Percentiles rank a stretch among this genome's conserved stretches.
These are phyloP conservation scores for Nepenthes mirabilis DNA, from an alignment of 148 eudicot genomes.

Conservation along the genomic window DNA sequence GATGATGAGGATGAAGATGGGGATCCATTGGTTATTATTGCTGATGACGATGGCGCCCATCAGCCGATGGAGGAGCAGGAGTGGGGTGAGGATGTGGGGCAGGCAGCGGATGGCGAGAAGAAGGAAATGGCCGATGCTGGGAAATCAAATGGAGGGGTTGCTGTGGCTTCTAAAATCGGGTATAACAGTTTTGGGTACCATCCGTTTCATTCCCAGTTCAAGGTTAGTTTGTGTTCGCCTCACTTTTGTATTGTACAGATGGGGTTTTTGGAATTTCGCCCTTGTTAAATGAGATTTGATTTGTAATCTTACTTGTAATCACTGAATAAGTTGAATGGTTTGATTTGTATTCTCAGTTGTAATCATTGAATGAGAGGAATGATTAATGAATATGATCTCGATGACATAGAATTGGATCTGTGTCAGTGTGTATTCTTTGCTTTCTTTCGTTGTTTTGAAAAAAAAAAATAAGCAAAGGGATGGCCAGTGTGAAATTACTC, in stretches of 20 bases:
- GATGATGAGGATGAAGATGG: conserved; percentile 63
- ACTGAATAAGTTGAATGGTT: conserved; percentile 5
- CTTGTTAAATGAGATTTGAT: conserved; percentile 20
- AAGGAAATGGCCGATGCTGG: conserved; percentile 42
- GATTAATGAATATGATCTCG: no score
- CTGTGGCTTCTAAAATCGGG: conserved; percentile 33
- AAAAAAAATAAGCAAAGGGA: no score
- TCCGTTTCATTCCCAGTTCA: conserved; percentile 90
- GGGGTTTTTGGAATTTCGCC: conserved; percentile 14
- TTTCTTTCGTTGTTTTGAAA: no score
- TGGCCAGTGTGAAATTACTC: no score
- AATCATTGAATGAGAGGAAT: conserved; percentile 1
- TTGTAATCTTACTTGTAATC: conserved; percentile 18
- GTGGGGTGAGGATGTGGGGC: conserved; percentile 63
- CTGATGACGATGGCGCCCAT: conserved; percentile 29
- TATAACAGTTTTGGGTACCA: conserved; percentile 52
- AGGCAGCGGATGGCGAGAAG: conserved; percentile 33
- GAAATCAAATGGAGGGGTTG: conserved; percentile 32
- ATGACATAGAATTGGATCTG: no score
- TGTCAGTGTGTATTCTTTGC: no score
- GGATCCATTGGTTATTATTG: conserved; percentile 38
- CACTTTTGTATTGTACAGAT: conserved; percentile 3
- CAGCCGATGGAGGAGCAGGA: conserved; percentile 46
- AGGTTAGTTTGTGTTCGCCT: conserved; percentile 47
- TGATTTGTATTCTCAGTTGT: conserved; percentile 18